Base-by-base conservation (phyloP, 192 early-diverging fungal genomes). In the Chytriomyces sp. region DNA sequence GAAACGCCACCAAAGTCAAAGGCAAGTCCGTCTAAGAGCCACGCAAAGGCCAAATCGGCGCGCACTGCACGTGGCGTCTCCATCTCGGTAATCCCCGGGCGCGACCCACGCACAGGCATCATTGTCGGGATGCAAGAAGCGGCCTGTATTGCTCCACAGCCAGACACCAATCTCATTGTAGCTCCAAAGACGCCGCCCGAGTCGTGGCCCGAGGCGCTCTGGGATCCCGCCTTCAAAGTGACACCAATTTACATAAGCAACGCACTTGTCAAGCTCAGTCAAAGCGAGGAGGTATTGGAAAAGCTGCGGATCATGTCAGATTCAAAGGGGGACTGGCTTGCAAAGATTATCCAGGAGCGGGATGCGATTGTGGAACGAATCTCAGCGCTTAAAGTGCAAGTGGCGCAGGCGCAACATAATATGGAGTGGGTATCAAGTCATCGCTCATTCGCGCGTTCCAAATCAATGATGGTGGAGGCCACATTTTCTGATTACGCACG, bases 401-500 rank as follows among this genome's bases (percentile, higher is more conserved):
- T 57, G 7, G 30, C 34, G 3, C 26, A 33, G 7, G 68, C 68
- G 7, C 17, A 7, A 1, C 39, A 39, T 2, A 39, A 59, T 30
- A 38, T 70, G 57, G 3, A 33, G 17, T 70, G 68, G 68, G 31
- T 70, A 5, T n/a, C 14, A 4, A n/a, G 26, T 1, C 52, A 70
- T 14, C 25, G 68, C 1, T 12, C 37, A 6, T 70, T 52, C 28
- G 56, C n/a, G 4, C 5, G 25, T 4, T 55, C 39, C n/a, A 70
- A 70, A 31, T 59, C 55, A 25, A 39, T 59, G 57, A 70, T 70
- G 68, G 57, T 70, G 17, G n/a, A 39, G 10, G 59, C 68, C 1
- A 33, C 52, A 1, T 70, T 70, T 41, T 70, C 68, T 22, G 68
- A 70, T 39, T 70, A 59, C 54, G 54, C 68, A 22, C 68, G 59